Evolutionary conservation across 2,329 filamentous ascomycete species (phyloP), one percentile per base, ranked within the genome.

Genomic region (Arthrobotrys pseudoclavata): DNA sequence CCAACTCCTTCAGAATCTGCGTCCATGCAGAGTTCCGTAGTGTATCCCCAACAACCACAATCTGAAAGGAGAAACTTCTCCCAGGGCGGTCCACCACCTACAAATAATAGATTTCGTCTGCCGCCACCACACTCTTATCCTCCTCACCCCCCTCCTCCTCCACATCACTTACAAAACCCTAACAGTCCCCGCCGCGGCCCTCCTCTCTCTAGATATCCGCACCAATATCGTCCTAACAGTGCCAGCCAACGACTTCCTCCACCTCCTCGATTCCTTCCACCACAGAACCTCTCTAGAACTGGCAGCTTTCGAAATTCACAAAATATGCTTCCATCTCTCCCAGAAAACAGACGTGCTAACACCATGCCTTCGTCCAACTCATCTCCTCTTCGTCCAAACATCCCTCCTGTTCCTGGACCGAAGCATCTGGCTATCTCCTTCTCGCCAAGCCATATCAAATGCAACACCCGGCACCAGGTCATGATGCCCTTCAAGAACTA

Each of bases 21-120:
- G 34, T 79, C 75, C 53, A 79, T 79, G 75, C 75, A 79, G 45
- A 72, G 69, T 74, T 72, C 75, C 69, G 69, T 79, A n/a, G 69
- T 72, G 69, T 79, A 74, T 69, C 75, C 69, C 64, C 75, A 72
- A 74, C 68, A 72, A 62, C 75, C 75, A 69, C 75, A 69, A 66
- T 63, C 62, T 50, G 61, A 77, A 70, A 71, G 68, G 67, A 71
- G 67, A 71, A 45, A 3, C 18, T 53, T 29, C 61, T 64, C 66
- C 62, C 42, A 60, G 47, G 64, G 55, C 24, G 50, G 53, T 15
- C 64, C 45, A 26, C 68, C 53, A 34, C 68, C 42, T 45, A 45
- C 61, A 62, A 68, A 62, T 48, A 60, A 62, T 40, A 78, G 68
- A 57, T 76, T 76, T 62, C 64, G 66, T 53, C 66, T 66, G 22